phyloP scores from a whole-genome alignment of 2,329 filamentous ascomycete genomes.

The Dothistroma septosporum region DNA sequence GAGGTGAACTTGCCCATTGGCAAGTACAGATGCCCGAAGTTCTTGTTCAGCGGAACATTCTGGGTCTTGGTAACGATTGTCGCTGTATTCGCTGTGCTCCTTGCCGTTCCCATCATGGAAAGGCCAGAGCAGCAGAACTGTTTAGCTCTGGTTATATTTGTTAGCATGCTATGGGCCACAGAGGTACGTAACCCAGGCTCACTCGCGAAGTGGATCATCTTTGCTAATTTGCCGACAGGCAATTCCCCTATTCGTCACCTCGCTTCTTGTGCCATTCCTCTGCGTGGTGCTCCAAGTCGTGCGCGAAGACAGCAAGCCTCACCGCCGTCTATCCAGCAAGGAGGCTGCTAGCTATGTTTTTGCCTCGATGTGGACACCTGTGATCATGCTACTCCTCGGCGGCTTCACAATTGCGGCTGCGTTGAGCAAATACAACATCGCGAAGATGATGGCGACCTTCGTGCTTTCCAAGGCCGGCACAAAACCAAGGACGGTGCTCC shows the following conservation, averaged over 20 bases:
- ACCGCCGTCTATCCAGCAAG: slow-evolving; percentile 70
- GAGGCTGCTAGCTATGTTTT: slow-evolving; percentile 81
- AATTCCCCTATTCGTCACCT: slow-evolving; percentile 95
- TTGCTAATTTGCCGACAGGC: slow-evolving; percentile 53
- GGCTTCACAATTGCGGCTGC: slow-evolving; percentile 92
- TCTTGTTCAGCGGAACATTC: slow-evolving; percentile 80
- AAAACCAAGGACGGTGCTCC: slow-evolving; percentile 76
- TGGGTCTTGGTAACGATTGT: slow-evolving; percentile 69
- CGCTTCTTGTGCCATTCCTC: slow-evolving; percentile 86
- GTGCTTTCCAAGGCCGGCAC: slow-evolving; percentile 95
- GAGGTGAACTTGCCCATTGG: slow-evolving; percentile 77
- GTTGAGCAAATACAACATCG: slow-evolving; percentile 93
- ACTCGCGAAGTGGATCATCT: not conserved
- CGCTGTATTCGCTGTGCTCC: slow-evolving; percentile 66
- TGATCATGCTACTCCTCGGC: slow-evolving; percentile 95
- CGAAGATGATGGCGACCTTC: slow-evolving; percentile 93
- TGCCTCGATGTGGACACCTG: slow-evolving; percentile 96
- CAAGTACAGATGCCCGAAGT: slow-evolving; percentile 68
- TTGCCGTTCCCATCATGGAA: slow-evolving; percentile 77
- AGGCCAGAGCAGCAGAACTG: slow-evolving; percentile 92
- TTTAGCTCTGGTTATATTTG: slow-evolving; percentile 85
- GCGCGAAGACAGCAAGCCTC: slow-evolving; percentile 66
- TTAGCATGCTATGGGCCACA: slow-evolving; percentile 92
- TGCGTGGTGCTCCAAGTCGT: slow-evolving; percentile 84
- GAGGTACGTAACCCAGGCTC: slow-evolving; percentile 55